Base-by-base conservation (phyloP, 768 basidiomycete species). In the Tricholoma bakamatsutake region DNA sequence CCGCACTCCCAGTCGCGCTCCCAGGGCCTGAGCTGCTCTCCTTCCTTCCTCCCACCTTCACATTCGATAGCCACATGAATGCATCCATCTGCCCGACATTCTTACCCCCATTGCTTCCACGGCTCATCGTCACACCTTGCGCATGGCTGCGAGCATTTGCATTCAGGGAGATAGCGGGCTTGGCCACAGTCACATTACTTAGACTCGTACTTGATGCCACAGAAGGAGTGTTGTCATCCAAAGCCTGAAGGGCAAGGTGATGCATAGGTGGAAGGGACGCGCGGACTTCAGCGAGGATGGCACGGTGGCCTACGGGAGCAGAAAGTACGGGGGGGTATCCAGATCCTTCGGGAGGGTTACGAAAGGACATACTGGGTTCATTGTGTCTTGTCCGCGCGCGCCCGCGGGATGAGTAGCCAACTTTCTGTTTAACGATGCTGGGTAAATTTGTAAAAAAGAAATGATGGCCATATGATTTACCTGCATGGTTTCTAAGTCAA, bases 201-300 rank as follows among this genome's bases (percentile, higher is more conserved):
- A 30, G n/a, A 31, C 31, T 48, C 28, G 46, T 30, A 15, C 28
- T 8, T n/a, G n/a, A 31, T 9, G n/a, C n/a, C 17, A 15, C 39
- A 12, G 49, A 53, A 17, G 43, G 56, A 18, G 43, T 37, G 21
- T 45, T 28, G 17, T 54, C 53, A 6, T 45, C 18, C n/a, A 55
- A 35, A 9, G 57, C 21, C 10, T 58, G 57, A 37, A 50, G 47
- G 31, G 48, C 47, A n/a, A 40, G 37, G n/a, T 50, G 37, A 13
- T 31, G 53, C 10, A 48, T 46, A 45, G 62, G 59, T 12, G 59
- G 62, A 8, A 61, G 43, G 10, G 68, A 18, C 0, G 87, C 83
- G 11, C 88, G 79, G 12, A 87, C 85, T 67, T 87, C 87, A 1
- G 85, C 85, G 1, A 89, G 71, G 60, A 90, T 88, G 0, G 78